phyloP scores from a whole-genome alignment of 805 yeast species.

The Teunomyces barrocoloradensis region DNA sequence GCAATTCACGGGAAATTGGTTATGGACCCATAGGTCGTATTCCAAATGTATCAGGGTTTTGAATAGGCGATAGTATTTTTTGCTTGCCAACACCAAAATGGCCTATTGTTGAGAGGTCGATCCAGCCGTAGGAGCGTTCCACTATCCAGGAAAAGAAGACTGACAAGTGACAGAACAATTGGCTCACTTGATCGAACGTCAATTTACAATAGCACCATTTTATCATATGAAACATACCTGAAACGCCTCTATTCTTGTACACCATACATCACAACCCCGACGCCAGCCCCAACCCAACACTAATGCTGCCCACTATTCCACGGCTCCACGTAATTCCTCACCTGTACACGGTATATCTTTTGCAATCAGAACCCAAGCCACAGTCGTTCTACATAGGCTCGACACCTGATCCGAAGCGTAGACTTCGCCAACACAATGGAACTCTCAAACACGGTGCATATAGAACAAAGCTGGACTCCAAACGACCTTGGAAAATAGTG shows the following conservation, averaged over 20 bases:
- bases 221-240: not conserved
- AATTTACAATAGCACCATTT: not conserved
- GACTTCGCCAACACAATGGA: conserved; percentile 82
- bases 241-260: not conserved
- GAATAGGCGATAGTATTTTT: no score
- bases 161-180: no score
- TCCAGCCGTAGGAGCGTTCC: no score
- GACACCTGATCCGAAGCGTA: conserved; percentile 66
- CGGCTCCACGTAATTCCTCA: conserved; percentile 16
- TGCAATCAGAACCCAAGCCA: conserved; percentile 58
- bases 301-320: not conserved
- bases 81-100: no score
- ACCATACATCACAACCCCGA: not conserved
- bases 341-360: conserved; percentile 70
- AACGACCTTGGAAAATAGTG: conserved; percentile 74
- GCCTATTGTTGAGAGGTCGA: no score
- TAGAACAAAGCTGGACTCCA: conserved; percentile 54
- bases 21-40: not conserved
- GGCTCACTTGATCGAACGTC: no score
- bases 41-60: not conserved
- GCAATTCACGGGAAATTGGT: not conserved
- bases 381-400: conserved; percentile 75
- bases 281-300: not conserved
- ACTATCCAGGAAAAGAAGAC: no score
- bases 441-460: conserved; percentile 60